Percentiles rank a stretch among this genome's conserved stretches.
These are phyloP conservation scores for Plasmodium gonderi DNA, from an alignment of 169 alveolate species.

Conservation along the genomic window DNA sequence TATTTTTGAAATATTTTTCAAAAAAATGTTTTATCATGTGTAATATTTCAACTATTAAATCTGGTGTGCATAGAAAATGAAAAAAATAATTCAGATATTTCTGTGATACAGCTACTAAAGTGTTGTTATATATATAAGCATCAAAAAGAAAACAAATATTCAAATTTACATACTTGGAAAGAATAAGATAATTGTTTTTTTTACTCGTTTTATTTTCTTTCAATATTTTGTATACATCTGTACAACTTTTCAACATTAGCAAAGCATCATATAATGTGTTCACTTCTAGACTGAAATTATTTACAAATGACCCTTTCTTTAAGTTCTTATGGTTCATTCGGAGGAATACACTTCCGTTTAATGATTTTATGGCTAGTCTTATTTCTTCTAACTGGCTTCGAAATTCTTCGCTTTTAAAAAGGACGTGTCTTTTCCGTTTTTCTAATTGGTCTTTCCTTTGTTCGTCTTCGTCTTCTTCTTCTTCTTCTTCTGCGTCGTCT, in stretches of 20 bases:
- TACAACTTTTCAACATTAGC: conserved; percentile 39
- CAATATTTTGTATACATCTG: conserved; percentile 42
- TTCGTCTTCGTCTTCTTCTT: neutral
- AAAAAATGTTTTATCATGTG: conserved; percentile 11
- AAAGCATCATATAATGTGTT: conserved; percentile 61
- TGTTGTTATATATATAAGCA: conserved; percentile 33
- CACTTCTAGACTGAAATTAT: conserved; percentile 27
- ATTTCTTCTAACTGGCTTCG: conserved; percentile 32
- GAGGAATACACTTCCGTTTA: conserved; percentile 43
- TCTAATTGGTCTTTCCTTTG: neutral
- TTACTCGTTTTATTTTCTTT: neutral
- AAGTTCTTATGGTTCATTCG: conserved; percentile 36
- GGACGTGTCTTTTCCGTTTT: neutral
- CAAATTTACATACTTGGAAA: conserved; percentile 61
- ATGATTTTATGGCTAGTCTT: conserved; percentile 2
- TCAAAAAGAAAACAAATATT: conserved; percentile 57
- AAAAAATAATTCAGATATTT: conserved; percentile 54
- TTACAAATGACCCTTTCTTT: conserved; percentile 38
- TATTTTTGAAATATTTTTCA: conserved; percentile 15
- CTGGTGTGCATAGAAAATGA: conserved; percentile 3
- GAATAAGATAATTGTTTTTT: conserved; percentile 4
- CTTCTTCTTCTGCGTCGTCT: neutral
- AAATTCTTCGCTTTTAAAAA: conserved; percentile 24
- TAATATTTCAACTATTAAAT: conserved; percentile 11
- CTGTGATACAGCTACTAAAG: conserved; percentile 34